Conservation (phyloP, 169 alveolate species). For the Babesia microti region DNA sequence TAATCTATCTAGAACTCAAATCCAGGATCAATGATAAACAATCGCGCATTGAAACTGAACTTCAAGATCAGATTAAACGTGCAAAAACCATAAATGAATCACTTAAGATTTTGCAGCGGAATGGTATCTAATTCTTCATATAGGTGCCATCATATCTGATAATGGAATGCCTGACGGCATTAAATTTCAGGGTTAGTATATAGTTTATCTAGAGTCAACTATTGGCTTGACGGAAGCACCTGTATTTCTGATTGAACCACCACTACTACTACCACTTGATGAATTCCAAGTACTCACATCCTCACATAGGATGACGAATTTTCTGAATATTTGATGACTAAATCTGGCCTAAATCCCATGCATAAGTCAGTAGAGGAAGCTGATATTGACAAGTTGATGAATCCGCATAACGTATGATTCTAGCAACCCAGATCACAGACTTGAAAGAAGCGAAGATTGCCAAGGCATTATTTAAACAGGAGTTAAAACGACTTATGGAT, state of each 20-base stretch:
- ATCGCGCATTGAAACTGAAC: constrained; percentile 10
- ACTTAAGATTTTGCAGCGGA: not conserved
- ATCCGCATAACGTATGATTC: constrained; percentile 24
- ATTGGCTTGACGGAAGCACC: constrained; percentile 34
- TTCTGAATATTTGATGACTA: constrained; percentile 14
- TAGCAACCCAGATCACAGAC: too few relatives aligned
- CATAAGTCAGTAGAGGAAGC: constrained; percentile 18
- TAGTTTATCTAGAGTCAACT: constrained; percentile 13
- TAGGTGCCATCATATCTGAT: too few relatives aligned
- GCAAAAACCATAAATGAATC: constrained; percentile 5
- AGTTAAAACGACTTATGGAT: too few relatives aligned
- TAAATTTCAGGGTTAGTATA: too few relatives aligned
- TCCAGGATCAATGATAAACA: constrained; percentile 3
- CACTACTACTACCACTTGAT: constrained; percentile 22
- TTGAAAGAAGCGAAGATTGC: too few relatives aligned
- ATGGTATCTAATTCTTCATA: constrained; percentile 1
- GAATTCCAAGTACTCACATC: constrained; percentile 20
- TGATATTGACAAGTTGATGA: constrained; percentile 9
- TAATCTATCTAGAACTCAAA: constrained; percentile 5
- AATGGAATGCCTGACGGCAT: too few relatives aligned
- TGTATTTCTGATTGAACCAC: constrained; percentile 28
- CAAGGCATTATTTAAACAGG: too few relatives aligned
- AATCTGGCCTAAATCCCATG: too few relatives aligned
- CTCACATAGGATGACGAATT: constrained; percentile 15
- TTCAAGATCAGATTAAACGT: constrained; percentile 6